Evolutionary conservation across 176 grass and related monocot species (phyloP).

Genomic region (Luzula sylvatica): DNA sequence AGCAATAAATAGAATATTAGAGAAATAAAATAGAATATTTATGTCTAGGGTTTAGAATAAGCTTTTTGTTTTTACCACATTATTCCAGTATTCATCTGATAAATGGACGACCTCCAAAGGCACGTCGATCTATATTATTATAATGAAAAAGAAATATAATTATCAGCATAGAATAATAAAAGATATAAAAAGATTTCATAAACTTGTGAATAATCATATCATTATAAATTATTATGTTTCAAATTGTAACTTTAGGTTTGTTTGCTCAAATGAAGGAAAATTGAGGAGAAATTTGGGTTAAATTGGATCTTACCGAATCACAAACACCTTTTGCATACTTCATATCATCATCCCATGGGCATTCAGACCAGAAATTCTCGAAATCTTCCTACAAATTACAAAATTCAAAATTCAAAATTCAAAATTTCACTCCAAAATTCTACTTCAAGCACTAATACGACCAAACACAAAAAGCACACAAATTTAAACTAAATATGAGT

Average conservation of each 20-base stretch:
- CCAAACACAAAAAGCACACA: not conserved
- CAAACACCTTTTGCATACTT: conserved; percentile 76
- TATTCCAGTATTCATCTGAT: conserved; percentile 90
- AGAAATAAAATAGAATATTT: too few species aligned
- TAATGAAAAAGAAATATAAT: conserved; percentile 3
- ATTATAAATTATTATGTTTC: too few species aligned
- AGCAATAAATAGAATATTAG: too few species aligned
- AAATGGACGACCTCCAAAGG: conserved; percentile 90
- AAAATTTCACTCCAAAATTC: not conserved
- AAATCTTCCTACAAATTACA: conserved; percentile 74
- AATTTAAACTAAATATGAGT: not conserved
- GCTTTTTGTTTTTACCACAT: conserved; percentile 40
- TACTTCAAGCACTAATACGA: not conserved
- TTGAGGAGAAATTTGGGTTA: too few species aligned
- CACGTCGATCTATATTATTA: conserved; percentile 48
- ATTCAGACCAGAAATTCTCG: conserved; percentile 96
- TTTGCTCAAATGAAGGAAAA: too few species aligned
- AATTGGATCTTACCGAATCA: conserved; percentile 49
- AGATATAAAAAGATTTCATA: too few species aligned
- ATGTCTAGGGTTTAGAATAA: too few species aligned
- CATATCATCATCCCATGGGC: conserved; percentile 96
- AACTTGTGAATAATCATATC: too few species aligned
- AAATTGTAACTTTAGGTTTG: too few species aligned
- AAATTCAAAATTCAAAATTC: conserved; percentile 4
- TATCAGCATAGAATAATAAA: not conserved